Base-by-base conservation (phyloP, 2,329 filamentous ascomycete genomes). In the Xylariaceae sp. region DNA sequence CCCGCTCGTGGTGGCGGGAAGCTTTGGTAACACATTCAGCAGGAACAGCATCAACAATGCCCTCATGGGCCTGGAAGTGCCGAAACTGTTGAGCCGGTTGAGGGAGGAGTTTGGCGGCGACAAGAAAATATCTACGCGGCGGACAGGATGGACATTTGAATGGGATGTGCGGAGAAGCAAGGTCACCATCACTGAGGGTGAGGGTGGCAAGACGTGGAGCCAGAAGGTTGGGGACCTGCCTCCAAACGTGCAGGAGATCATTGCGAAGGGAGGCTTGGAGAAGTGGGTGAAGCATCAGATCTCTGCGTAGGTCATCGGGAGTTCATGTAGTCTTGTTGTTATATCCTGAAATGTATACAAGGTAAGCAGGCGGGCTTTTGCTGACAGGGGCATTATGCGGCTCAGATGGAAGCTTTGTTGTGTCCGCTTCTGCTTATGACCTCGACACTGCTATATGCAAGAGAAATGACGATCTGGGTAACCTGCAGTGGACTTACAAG, bases 141-240 rank as follows among this genome's bases (percentile, higher is more conserved):
- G 86, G 19, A 94, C 87, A 0, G 87, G 87, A 11, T 95, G 88
- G 88, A 88, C 69, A 34, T 69, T 94, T 18, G 70, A 75, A 3
- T 94, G 88, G 88, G 87, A 95, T 60, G 78, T 94, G 2, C 34
- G 32, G 1, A 23, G 44, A 0, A 29, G 18, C 4, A 31, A 30
- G 2, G 38, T 44, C 12, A n/a, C 8, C 2, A 23, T 47, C 9
- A 36, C 32, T 4, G 29, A 43, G 29, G n/a, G n/a, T n/a, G 4
- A 78, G 38, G 70, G 71, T 31, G 85, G 84, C 1, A 59, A 70
- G 40, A 75, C 65, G 26, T 95, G 87, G 88, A 82, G 70, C 35
- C 76, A 92, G 58, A 86, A 83, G 64, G 87, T 94, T 1, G 85
- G 85, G 6, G 84, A 92, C 67, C 59, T 94, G 46, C 85, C 87